phyloP scores from a whole-genome alignment of 768 basidiomycete genomes.

The Boletales sp. region DNA sequence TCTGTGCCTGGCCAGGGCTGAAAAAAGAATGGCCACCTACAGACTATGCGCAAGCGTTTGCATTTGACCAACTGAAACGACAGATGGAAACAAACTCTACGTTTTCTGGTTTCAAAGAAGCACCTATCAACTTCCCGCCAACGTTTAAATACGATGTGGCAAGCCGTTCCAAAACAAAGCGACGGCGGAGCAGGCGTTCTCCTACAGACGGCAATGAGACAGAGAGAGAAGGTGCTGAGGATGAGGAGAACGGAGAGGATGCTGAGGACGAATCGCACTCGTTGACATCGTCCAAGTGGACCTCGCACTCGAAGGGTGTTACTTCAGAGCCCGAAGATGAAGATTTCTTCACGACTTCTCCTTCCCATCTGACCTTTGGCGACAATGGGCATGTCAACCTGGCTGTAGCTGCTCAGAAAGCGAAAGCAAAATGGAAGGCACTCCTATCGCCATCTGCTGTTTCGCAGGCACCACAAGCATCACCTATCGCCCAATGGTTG shows the following conservation, averaged over 20 bases:
- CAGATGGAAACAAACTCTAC: slow-evolving; percentile 68
- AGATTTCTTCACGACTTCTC: slow-evolving; percentile 32
- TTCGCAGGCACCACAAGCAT: slow-evolving; percentile 29
- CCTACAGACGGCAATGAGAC: slow-evolving; percentile 40
- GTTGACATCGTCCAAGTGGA: slow-evolving; percentile 51
- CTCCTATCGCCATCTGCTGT: slow-evolving; percentile 36
- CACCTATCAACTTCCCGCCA: slow-evolving; percentile 78
- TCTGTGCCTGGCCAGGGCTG: background rate
- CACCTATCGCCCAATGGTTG: slow-evolving; percentile 29
- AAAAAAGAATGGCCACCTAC: slow-evolving; percentile 3
- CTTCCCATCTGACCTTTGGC: slow-evolving; percentile 23
- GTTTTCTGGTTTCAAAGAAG: slow-evolving; percentile 81
- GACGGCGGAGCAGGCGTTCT: slow-evolving; percentile 34
- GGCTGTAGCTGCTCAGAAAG: slow-evolving; percentile 45
- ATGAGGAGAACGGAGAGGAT: slow-evolving; percentile 39
- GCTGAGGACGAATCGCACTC: slow-evolving; percentile 48
- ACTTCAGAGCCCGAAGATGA: slow-evolving; percentile 40
- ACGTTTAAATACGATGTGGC: slow-evolving; percentile 92
- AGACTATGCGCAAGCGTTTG: slow-evolving; percentile 85
- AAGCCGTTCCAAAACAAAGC: slow-evolving; percentile 47
- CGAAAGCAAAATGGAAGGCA: slow-evolving; percentile 53
- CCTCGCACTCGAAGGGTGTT: slow-evolving; percentile 36
- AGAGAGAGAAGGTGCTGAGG: slow-evolving; percentile 35
- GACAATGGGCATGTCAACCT: slow-evolving; percentile 38
- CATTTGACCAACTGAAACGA: slow-evolving; percentile 82